Base-by-base conservation (phyloP, 2,329 filamentous ascomycete species). In the Didymella exigua region DNA sequence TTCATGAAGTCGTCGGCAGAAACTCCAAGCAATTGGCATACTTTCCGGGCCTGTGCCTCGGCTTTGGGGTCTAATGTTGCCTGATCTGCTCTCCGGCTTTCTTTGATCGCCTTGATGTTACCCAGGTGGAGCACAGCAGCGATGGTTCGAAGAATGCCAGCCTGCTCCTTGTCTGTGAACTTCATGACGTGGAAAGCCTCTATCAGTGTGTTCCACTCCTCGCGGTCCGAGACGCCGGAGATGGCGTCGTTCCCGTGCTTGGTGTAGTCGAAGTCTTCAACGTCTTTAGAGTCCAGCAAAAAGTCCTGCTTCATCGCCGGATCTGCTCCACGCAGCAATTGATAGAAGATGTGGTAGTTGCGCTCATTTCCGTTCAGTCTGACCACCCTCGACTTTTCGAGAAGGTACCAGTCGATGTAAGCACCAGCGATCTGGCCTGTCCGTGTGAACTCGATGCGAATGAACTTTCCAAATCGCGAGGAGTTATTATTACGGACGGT, bases 401-500 rank as follows among this genome's bases (percentile, higher is more conserved):
- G 80, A 0, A 99, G 82, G 76, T 98, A 99, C 95, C 95, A 99
- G 74, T 99, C 93, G 62, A 99, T 98, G 77, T 92, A 97, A 19
- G 95, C 95, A 30, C 96, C 96, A 4, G 90, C 90, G 62, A 99
- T 99, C 49, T 95, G 89, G 24, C 96, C 96, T 30, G 85, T 85
- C 21, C 90, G 84, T 29, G 87, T 91, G 76, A 99, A 97, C 72
- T 97, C 92, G 69, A 99, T 99, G 44, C 96, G 86, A 72, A 99
- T 99, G 70, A 99, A 99, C 75, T 99, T 99, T 71, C 95, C 95
- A 69, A 99, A 99, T 61, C 95, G 87, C 5, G 95, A 99, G 0
- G 95, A 99, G 73, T 99, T 99, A 78, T 99, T 95, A 75, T 99
- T 99, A 49, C 95, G 86, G 26, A 99, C 91, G 0, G 95, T 99